Evolutionary conservation across 179 eudicot genomes (phyloP).

Genomic region (Nepenthes alata): DNA sequence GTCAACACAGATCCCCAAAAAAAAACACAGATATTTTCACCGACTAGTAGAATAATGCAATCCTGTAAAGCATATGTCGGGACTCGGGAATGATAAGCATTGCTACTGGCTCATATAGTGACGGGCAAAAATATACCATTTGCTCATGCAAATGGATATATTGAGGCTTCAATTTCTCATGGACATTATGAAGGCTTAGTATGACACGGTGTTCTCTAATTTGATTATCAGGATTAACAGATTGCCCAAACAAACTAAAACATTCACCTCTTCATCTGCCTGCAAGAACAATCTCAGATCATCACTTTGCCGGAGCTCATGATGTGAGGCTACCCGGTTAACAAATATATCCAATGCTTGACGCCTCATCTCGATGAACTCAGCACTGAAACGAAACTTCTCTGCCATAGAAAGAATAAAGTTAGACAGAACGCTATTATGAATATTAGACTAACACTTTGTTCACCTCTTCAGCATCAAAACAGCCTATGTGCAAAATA

Average conservation of each 20-base stretch:
- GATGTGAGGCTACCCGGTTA: constrained; percentile 83
- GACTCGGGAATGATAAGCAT: too few relatives aligned
- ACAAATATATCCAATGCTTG: constrained; percentile 87
- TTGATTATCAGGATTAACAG: not conserved
- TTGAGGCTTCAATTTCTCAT: not conserved
- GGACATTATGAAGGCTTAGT: not conserved
- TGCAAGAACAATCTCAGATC: constrained; percentile 81
- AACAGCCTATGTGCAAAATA: too few relatives aligned
- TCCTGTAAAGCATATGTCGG: too few relatives aligned
- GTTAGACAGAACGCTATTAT: constrained; percentile 2
- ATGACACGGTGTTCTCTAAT: not conserved
- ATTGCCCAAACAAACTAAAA: constrained; percentile 7
- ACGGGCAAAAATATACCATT: too few relatives aligned
- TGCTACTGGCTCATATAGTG: too few relatives aligned
- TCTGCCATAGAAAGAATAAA: constrained; percentile 38
- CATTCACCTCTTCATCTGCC: constrained; percentile 88
- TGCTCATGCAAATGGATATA: too few relatives aligned
- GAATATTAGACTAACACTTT: too few relatives aligned
- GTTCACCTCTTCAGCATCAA: too few relatives aligned
- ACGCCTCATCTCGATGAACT: constrained; percentile 96
- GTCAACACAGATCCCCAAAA: too few relatives aligned
- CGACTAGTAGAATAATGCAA: too few relatives aligned
- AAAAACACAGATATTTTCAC: too few relatives aligned
- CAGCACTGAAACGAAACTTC: constrained; percentile 93
- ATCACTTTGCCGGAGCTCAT: constrained; percentile 71